These are phyloP conservation scores for Komagataella populi DNA, from an alignment of 805 yeast genomes.

Conservation along the genomic window DNA sequence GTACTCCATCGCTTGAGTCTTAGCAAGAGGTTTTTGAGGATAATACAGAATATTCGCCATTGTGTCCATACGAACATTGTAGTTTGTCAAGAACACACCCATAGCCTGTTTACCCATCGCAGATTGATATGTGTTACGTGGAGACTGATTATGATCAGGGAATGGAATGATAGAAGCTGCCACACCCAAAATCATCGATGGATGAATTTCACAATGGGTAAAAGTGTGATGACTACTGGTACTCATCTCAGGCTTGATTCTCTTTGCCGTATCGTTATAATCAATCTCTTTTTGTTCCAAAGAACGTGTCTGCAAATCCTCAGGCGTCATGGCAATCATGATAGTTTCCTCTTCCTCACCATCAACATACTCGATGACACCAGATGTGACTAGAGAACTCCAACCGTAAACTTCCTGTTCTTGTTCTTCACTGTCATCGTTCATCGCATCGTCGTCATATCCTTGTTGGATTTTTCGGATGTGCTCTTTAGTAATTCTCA, in stretches of 20 bases:
- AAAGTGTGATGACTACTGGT: slow-evolving; percentile 61
- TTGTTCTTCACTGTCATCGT: slow-evolving; percentile 28
- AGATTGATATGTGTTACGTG: slow-evolving; percentile 97
- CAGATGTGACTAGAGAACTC: slow-evolving; percentile 71
- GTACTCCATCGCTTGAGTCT: slow-evolving; percentile 96
- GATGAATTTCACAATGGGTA: slow-evolving; percentile 98
- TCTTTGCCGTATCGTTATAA: slow-evolving; percentile 61
- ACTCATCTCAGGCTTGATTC: slow-evolving; percentile 51
- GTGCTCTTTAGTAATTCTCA: slow-evolving; percentile 77
- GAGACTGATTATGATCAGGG: slow-evolving; percentile 99
- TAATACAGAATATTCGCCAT: slow-evolving; percentile 97
- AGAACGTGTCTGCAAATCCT: slow-evolving; percentile 65
- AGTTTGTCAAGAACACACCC: slow-evolving; percentile 96
- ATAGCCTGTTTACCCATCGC: slow-evolving; percentile 99
- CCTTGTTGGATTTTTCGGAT: slow-evolving; percentile 53
- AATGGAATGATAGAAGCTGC: slow-evolving; percentile 98
- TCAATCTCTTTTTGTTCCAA: slow-evolving; percentile 20
- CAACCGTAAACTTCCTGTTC: slow-evolving; percentile 51
- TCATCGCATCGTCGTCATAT: slow-evolving; percentile 48
- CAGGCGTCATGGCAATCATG: slow-evolving; percentile 98
- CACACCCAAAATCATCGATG: slow-evolving; percentile 96
- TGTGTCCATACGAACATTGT: slow-evolving; percentile 96
- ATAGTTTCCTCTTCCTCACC: slow-evolving; percentile 99
- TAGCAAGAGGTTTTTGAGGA: slow-evolving; percentile 96
- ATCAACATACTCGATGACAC: slow-evolving; percentile 91